Conservation (phyloP, 2,329 filamentous ascomycete genomes). For the Phaeosphaeria sp. region DNA sequence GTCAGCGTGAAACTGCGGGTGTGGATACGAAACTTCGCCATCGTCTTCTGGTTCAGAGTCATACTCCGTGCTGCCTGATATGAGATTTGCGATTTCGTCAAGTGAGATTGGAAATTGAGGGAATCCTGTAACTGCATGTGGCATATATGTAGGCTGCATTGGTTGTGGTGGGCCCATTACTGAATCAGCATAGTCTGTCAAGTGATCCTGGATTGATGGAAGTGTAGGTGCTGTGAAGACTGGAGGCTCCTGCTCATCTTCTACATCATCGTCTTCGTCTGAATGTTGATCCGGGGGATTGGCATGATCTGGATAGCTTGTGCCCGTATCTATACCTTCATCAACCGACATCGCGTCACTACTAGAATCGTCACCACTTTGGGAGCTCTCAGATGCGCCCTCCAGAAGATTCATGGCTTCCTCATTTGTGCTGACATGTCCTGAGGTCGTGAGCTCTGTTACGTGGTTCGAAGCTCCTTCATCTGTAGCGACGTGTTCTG, state of each 20-base stretch:
- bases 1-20: background rate
- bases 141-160: background rate
- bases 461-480: background rate
- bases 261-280: background rate
- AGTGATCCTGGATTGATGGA: background rate
- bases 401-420: background rate
- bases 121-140: background rate
- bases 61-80: background rate
- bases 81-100: background rate
- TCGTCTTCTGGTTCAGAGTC: background rate
- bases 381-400: background rate
- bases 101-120: background rate
- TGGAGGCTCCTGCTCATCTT: background rate
- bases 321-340: background rate
- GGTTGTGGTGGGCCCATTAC: background rate
- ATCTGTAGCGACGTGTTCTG: background rate
- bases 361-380: background rate
- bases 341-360: background rate
- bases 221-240: background rate
- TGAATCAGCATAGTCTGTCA: background rate
- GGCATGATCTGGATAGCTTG: background rate
- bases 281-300: background rate
- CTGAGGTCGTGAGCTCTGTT: background rate
- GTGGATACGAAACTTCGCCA: background rate
- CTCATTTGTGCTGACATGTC: background rate